Conservation (phyloP, 1,284 basidiomycete genomes). For the Cutaneotrichosporon cutaneum region DNA sequence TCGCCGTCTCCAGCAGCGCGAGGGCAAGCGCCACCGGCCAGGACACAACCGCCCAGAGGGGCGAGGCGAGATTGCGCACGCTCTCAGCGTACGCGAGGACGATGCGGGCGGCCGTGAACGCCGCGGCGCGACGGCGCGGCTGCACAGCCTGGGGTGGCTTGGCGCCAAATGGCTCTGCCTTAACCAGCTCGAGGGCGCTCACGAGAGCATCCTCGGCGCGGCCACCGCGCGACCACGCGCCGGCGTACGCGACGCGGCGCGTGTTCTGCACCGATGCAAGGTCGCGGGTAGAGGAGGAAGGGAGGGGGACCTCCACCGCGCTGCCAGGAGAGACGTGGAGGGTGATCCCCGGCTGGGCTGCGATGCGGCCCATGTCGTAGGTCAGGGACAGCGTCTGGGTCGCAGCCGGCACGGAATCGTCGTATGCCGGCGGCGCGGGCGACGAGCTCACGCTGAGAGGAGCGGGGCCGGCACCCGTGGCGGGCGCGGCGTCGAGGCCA, state of each 20-base stretch:
- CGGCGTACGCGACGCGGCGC: slow-evolving; percentile 67
- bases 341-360: slow-evolving; percentile 59
- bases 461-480: not conserved
- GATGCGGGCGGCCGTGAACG: not conserved
- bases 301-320: not conserved
- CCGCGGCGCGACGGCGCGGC: not conserved
- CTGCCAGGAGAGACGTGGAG: not conserved
- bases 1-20: slow-evolving; percentile 1
- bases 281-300: not conserved
- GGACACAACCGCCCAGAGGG: slow-evolving; percentile 13
- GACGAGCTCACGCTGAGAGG: not conserved
- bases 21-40: slow-evolving; percentile 20
- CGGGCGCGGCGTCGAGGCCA: not conserved
- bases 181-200: slow-evolving; percentile 51
- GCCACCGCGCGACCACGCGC: slow-evolving; percentile 68
- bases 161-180: slow-evolving; percentile 43
- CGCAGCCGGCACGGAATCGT: slow-evolving; percentile 8
- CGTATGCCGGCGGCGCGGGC: slow-evolving; percentile 21
- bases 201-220: slow-evolving; percentile 83
- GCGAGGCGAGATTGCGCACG: slow-evolving; percentile 10
- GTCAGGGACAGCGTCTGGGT: slow-evolving; percentile 59
- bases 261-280: slow-evolving; percentile 61
- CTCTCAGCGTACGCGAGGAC: slow-evolving; percentile 6
- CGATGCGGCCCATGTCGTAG: slow-evolving; percentile 78
- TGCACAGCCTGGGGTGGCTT: slow-evolving; percentile 46